Conservation (phyloP, 1,284 basidiomycete species). For the Anthracocystis panici-leucophaei region DNA sequence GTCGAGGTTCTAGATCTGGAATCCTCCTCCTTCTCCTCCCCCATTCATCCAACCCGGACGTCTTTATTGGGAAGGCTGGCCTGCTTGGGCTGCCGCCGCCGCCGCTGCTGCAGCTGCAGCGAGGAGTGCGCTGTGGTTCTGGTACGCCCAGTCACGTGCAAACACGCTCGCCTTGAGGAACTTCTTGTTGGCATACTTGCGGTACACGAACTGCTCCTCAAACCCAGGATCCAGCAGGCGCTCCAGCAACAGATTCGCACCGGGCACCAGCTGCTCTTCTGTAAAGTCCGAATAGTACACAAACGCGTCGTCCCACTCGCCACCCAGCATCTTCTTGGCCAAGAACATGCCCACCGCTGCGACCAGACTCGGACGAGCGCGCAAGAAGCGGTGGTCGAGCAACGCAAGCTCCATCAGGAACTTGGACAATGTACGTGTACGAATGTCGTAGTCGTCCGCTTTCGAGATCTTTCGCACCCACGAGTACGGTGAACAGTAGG, state of each 20-base stretch:
- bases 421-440: slow-evolving; percentile 91
- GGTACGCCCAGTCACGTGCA: slow-evolving; percentile 72
- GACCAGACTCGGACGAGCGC: slow-evolving; percentile 91
- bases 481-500: slow-evolving; percentile 98
- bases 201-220: slow-evolving; percentile 86
- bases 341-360: slow-evolving; percentile 96
- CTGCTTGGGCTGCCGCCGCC: slow-evolving; percentile 36
- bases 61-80: slow-evolving; percentile 26
- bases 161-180: slow-evolving; percentile 80
- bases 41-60: neutral
- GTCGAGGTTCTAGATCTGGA: no score
- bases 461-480: slow-evolving; percentile 98
- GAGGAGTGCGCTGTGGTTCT: slow-evolving; percentile 56
- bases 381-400: slow-evolving; percentile 90
- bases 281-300: slow-evolving; percentile 93
- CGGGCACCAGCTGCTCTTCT: slow-evolving; percentile 86
- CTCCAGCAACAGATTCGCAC: slow-evolving; percentile 85
- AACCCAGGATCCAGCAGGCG: slow-evolving; percentile 85
- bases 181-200: slow-evolving; percentile 96
- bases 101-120: slow-evolving; percentile 45
- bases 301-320: slow-evolving; percentile 79
- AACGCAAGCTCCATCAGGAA: slow-evolving; percentile 97
- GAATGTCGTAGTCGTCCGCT: slow-evolving; percentile 96
- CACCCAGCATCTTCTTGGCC: slow-evolving; percentile 68
- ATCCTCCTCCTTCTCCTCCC: no score